These are phyloP conservation scores for Hypoxylon perforatum DNA, from an alignment of 495 filamentous ascomycete genomes.

Conservation along the genomic window DNA sequence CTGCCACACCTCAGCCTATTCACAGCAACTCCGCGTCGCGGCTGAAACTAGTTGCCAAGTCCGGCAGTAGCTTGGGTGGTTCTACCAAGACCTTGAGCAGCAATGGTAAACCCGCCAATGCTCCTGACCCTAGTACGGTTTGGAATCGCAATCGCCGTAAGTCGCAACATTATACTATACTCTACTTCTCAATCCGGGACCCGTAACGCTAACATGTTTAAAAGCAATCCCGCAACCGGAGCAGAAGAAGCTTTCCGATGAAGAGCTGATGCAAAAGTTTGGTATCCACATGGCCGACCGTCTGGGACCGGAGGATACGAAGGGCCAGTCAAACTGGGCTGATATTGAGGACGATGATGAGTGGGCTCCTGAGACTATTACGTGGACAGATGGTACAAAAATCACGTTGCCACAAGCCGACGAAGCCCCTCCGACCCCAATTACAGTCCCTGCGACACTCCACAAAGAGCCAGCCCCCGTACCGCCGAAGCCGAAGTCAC, in stretches of 20 bases:
- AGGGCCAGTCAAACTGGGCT: conserved; percentile 90
- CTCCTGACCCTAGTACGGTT: conserved; percentile 76
- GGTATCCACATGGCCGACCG: conserved; percentile 96
- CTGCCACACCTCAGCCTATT: conserved; percentile 47
- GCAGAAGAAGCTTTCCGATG: conserved; percentile 93
- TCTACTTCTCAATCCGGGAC: conserved; percentile 25
- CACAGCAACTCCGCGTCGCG: conserved; percentile 53
- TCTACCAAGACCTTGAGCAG: conserved; percentile 60
- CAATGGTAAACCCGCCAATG: conserved; percentile 62
- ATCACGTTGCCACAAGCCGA: conserved; percentile 77
- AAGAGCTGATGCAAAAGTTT: conserved; percentile 89
- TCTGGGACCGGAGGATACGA: conserved; percentile 81
- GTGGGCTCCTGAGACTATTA: conserved; percentile 95
- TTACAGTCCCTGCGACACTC: conserved; percentile 43
- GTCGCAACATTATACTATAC: conserved; percentile 41
- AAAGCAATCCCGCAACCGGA: conserved; percentile 80
- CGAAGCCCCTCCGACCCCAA: conserved; percentile 57
- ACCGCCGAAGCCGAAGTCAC: conserved; percentile 52
- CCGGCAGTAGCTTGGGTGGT: conserved; percentile 59
- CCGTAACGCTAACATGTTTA: conserved; percentile 31
- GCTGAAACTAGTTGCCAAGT: conserved; percentile 66
- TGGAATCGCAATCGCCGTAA: conserved; percentile 99
- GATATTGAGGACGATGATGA: conserved; percentile 99
- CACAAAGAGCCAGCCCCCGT: conserved; percentile 28
- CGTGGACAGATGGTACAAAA: conserved; percentile 98